phyloP scores from a whole-genome alignment of 2,329 filamentous ascomycete species.

The Penicillium sp. region DNA sequence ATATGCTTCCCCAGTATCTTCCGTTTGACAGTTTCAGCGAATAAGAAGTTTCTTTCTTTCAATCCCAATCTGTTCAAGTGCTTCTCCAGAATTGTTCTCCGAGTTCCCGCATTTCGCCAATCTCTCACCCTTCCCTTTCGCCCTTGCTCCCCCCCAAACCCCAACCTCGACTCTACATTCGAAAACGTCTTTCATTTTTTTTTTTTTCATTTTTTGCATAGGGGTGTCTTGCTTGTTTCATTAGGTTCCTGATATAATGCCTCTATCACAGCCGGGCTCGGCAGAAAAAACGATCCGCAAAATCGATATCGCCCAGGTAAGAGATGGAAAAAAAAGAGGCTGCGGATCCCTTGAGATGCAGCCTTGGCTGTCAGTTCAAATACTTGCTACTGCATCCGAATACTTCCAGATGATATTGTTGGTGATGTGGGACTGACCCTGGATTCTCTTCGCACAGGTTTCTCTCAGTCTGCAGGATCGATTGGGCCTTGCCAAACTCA shows the following conservation, averaged over 20 bases:
- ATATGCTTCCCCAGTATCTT: background rate
- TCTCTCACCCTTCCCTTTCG: conserved; percentile 15
- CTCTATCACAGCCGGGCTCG: conserved; percentile 32
- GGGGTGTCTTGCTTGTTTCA: conserved; percentile 7
- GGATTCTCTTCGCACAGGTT: conserved; percentile 60
- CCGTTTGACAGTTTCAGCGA: background rate
- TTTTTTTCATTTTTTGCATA: background rate
- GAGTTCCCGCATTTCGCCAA: conserved; percentile 13
- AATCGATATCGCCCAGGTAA: conserved; percentile 45
- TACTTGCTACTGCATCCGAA: background rate
- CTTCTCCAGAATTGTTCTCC: conserved; percentile 7
- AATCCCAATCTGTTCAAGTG: conserved; percentile 5
- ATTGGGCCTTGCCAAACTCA: conserved; percentile 92
- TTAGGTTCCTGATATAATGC: conserved; percentile 29
- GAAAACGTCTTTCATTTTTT: background rate
- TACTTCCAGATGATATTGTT: background rate
- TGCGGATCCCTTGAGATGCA: background rate
- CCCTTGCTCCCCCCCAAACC: conserved; percentile 21
- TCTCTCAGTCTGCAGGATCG: conserved; percentile 89
- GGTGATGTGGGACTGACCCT: conserved; percentile 3
- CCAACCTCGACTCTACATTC: background rate
- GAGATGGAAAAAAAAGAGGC: conserved; percentile 8
- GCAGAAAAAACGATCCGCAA: conserved; percentile 43
- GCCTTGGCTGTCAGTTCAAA: background rate
- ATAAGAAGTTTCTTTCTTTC: background rate